These are phyloP conservation scores for Dothistroma septosporum DNA, from an alignment of 2,329 filamentous ascomycete genomes.

Conservation along the genomic window DNA sequence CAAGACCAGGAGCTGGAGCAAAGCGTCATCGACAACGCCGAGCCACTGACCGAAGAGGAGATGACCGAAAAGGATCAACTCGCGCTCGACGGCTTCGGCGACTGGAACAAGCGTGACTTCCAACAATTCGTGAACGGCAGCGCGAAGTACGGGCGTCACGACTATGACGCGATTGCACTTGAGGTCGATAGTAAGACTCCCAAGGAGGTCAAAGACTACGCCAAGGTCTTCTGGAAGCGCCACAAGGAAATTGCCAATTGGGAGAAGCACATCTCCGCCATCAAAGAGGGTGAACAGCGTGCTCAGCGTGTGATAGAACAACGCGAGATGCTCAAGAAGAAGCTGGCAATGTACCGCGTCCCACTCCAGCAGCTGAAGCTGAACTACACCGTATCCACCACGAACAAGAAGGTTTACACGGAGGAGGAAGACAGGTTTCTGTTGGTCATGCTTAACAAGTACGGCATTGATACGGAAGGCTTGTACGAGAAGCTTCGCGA, in stretches of 20 bases:
- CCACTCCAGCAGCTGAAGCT: constrained; percentile 97
- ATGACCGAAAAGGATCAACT: constrained; percentile 79
- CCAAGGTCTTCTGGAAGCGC: constrained; percentile 93
- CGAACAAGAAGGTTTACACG: constrained; percentile 99
- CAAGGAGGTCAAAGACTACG: constrained; percentile 82
- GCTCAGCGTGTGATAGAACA: constrained; percentile 86
- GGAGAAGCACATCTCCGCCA: constrained; percentile 79
- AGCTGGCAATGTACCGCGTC: constrained; percentile 94
- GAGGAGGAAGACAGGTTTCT: constrained; percentile 97
- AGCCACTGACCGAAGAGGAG: constrained; percentile 83
- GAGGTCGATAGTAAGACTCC: constrained; percentile 89
- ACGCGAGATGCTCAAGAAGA: constrained; percentile 87
- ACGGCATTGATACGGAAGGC: constrained; percentile 84
- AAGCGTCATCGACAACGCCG: constrained; percentile 87
- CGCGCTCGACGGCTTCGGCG: constrained; percentile 78
- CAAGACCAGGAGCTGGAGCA: constrained; percentile 85
- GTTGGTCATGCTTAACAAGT: constrained; percentile 85
- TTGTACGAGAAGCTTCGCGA: constrained; percentile 95
- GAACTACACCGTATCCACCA: constrained; percentile 97
- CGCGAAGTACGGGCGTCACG: constrained; percentile 82
- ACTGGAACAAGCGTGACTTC: constrained; percentile 97
- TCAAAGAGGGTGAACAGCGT: constrained; percentile 90
- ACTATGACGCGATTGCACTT: constrained; percentile 77
- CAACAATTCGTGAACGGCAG: constrained; percentile 97
- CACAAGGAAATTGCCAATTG: constrained; percentile 89